Conservation (phyloP, 2,329 filamentous ascomycete species). For the Colletotrichum limetticola region DNA sequence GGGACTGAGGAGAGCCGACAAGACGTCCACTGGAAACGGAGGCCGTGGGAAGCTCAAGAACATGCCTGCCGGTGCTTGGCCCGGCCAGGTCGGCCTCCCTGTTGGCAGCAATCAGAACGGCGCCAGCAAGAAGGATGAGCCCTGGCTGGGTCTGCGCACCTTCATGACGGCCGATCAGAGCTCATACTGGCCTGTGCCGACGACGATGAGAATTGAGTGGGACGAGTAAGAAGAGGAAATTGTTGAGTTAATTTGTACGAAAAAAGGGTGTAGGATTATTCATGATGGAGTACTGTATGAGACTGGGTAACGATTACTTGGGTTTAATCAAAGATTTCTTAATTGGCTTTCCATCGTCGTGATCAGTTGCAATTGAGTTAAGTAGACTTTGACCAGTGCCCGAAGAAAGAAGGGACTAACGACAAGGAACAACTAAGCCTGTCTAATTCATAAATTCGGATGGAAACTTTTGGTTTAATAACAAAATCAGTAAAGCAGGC, state of each 20-base stretch:
- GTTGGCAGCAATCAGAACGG: slow-evolving; percentile 24
- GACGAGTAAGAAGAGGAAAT: slow-evolving; percentile 27
- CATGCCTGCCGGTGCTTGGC: slow-evolving; percentile 36
- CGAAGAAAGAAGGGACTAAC: background rate
- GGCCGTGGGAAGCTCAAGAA: slow-evolving; percentile 39
- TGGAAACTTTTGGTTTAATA: too few relatives aligned
- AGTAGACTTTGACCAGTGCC: background rate
- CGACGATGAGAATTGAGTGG: slow-evolving; percentile 39
- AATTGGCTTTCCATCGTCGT: background rate
- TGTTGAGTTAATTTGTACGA: background rate
- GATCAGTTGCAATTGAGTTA: background rate
- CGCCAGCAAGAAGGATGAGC: slow-evolving; percentile 5
- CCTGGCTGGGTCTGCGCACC: slow-evolving; percentile 37
- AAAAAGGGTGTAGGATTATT: background rate
- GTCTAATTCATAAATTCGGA: too few relatives aligned
- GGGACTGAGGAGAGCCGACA: slow-evolving; percentile 38
- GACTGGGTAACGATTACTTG: background rate
- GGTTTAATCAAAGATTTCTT: background rate
- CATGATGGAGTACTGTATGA: background rate
- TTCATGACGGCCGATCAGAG: slow-evolving; percentile 42
- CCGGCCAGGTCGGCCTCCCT: slow-evolving; percentile 36
- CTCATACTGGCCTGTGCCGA: slow-evolving; percentile 38
- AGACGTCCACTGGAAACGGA: slow-evolving; percentile 10
- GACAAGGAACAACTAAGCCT: too few relatives aligned
- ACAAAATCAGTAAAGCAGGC: too few relatives aligned